Conservation (phyloP, 164 flowering plant species). For the Liriodendron chinense region DNA sequence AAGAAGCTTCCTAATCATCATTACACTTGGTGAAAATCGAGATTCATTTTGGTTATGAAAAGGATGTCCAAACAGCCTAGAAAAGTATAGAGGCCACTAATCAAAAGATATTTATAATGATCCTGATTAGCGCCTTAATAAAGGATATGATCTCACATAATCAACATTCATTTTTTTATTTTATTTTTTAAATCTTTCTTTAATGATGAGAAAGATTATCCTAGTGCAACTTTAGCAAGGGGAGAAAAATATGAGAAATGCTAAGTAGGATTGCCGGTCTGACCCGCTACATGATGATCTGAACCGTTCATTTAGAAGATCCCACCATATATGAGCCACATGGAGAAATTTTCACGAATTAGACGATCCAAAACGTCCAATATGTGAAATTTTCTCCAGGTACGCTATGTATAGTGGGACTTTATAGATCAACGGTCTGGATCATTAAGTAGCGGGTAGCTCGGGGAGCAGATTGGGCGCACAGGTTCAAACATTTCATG, state of each 20-base stretch:
- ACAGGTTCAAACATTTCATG: no score
- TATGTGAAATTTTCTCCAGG: no score
- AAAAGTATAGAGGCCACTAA: neutral
- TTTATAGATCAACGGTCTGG: no score
- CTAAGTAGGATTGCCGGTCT: neutral
- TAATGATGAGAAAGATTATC: no score
- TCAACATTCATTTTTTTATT: neutral
- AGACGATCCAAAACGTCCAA: neutral
- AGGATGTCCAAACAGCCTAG: neutral
- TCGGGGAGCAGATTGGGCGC: no score
- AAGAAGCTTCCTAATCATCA: neutral
- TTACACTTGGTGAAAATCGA: neutral
- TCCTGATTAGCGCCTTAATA: neutral
- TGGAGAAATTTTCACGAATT: neutral
- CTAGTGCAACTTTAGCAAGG: neutral
- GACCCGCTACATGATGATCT: neutral
- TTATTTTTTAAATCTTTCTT: no score
- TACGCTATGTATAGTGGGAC: no score
- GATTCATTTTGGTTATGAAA: neutral
- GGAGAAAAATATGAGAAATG: neutral
- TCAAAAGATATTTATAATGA: neutral
- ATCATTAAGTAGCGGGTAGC: no score
- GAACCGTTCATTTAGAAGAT: neutral
- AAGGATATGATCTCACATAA: neutral
- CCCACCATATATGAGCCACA: neutral